These are phyloP conservation scores for Hypholoma sublateritium DNA, from an alignment of 768 basidiomycete genomes.

Conservation along the genomic window DNA sequence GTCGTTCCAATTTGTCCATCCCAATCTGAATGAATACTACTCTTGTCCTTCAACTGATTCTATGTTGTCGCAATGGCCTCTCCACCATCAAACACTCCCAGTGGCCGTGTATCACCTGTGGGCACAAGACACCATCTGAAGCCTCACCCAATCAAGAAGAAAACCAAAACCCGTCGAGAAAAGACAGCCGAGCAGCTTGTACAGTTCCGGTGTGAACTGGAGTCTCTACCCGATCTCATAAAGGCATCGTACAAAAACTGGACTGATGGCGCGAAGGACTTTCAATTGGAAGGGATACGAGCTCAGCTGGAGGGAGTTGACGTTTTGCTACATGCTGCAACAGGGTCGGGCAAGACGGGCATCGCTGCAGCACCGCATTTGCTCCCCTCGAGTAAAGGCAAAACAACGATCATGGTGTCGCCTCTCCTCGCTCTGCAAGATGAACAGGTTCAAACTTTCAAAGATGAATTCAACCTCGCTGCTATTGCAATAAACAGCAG, in stretches of 20 bases:
- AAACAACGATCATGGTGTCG: slow-evolving; percentile 35
- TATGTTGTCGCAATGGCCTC: no score
- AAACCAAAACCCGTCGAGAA: no score
- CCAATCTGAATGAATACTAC: no score
- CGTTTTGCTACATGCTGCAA: slow-evolving; percentile 36
- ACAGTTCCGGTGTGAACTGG: neutral
- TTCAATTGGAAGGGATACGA: slow-evolving; percentile 28
- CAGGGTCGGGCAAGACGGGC: slow-evolving; percentile 38
- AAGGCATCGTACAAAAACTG: slow-evolving; percentile 10
- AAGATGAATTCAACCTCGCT: slow-evolving; percentile 25
- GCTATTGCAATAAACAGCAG: slow-evolving; percentile 31
- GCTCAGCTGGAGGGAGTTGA: slow-evolving; percentile 30
- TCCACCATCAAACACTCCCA: no score
- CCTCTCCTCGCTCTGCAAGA: slow-evolving; percentile 32
- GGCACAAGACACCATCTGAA: no score
- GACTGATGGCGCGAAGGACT: slow-evolving; percentile 12
- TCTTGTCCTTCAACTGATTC: no score
- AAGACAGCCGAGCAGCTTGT: neutral
- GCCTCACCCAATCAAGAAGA: no score
- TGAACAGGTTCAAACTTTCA: slow-evolving; percentile 28
- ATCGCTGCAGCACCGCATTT: slow-evolving; percentile 39
- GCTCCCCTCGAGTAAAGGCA: slow-evolving; percentile 21
- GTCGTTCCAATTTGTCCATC: no score
- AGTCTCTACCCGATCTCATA: neutral
- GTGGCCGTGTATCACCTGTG: no score